Percentiles rank a stretch among this genome's conserved stretches.
phyloP scores from a whole-genome alignment of 495 filamentous ascomycete genomes.

The Parathielavia hyrcaniae region DNA sequence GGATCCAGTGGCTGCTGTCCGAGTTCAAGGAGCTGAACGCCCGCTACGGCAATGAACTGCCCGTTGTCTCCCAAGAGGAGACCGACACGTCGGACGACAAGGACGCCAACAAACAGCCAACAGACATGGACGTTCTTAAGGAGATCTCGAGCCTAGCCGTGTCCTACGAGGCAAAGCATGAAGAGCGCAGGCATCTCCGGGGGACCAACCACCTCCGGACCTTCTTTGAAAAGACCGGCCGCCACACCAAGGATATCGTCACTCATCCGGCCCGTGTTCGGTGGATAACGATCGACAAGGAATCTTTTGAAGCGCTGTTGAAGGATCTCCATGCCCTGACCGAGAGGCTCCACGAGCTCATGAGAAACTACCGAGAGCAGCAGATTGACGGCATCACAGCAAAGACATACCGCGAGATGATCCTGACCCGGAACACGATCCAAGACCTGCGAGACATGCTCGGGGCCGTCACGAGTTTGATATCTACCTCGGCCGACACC shows the following conservation, averaged over 20 bases:
- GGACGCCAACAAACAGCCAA: slow-evolving; percentile 7
- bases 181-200: slow-evolving; percentile 15
- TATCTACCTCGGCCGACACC: slow-evolving; percentile 20
- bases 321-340: slow-evolving; percentile 30
- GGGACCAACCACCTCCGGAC: slow-evolving; percentile 28
- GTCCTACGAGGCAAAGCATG: slow-evolving; percentile 29
- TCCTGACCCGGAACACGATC: slow-evolving; percentile 28
- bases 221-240: slow-evolving; percentile 25
- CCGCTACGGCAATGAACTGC: slow-evolving; percentile 30
- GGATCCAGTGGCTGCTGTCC: slow-evolving; percentile 31
- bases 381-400: slow-evolving; percentile 33
- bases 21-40: slow-evolving; percentile 32
- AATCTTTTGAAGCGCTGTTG: slow-evolving; percentile 27
- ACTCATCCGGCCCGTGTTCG: slow-evolving; percentile 30
- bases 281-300: slow-evolving; percentile 30
- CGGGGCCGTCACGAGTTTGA: slow-evolving; percentile 22
- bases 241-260: slow-evolving; percentile 29
- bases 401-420: slow-evolving; percentile 35
- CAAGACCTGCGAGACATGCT: slow-evolving; percentile 29
- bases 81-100: slow-evolving; percentile 1
- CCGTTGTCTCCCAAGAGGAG: neutral
- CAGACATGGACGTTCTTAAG: slow-evolving; percentile 23
- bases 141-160: slow-evolving; percentile 29
- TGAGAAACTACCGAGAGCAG: slow-evolving; percentile 23
- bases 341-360: slow-evolving; percentile 32